These are phyloP conservation scores for Gamarada debralockiae DNA, from an alignment of 495 filamentous ascomycete genomes.

Conservation along the genomic window DNA sequence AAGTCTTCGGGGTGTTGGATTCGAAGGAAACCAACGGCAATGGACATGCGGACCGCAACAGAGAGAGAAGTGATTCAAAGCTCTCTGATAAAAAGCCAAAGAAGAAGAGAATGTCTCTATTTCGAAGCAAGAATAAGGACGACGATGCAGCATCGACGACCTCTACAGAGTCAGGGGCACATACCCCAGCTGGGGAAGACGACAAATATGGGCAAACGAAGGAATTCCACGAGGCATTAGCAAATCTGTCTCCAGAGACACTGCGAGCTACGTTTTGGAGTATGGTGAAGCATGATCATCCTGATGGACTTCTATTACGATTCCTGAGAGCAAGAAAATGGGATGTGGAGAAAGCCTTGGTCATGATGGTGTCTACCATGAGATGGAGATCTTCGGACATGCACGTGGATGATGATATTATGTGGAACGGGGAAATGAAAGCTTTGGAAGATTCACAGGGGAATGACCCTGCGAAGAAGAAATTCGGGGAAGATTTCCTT, in stretches of 20 bases:
- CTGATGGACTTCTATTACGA: constrained; percentile 80
- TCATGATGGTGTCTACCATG: constrained; percentile 94
- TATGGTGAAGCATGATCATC: constrained; percentile 95
- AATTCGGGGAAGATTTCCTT: constrained; percentile 77
- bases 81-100: constrained; percentile 56
- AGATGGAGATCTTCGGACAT: constrained; percentile 81
- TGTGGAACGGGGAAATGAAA: constrained; percentile 69
- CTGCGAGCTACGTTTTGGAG: constrained; percentile 84
- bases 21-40: constrained; percentile 14
- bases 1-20: constrained; percentile 68
- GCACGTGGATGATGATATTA: constrained; percentile 83
- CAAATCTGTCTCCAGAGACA: constrained; percentile 69
- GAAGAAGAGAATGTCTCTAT: constrained; percentile 64
- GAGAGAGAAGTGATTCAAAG: constrained; percentile 3
- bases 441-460: constrained; percentile 57
- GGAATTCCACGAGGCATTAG: constrained; percentile 76
- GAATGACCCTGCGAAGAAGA: constrained; percentile 43
- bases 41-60: background rate
- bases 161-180: constrained; percentile 25
- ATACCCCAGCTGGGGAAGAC: constrained; percentile 46
- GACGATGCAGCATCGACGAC: constrained; percentile 35
- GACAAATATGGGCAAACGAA: constrained; percentile 94
- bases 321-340: constrained; percentile 94
- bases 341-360: constrained; percentile 87
- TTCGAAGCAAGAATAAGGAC: constrained; percentile 58